These are phyloP conservation scores for Apiospora hydei DNA, from an alignment of 2,329 filamentous ascomycete genomes.

Conservation along the genomic window DNA sequence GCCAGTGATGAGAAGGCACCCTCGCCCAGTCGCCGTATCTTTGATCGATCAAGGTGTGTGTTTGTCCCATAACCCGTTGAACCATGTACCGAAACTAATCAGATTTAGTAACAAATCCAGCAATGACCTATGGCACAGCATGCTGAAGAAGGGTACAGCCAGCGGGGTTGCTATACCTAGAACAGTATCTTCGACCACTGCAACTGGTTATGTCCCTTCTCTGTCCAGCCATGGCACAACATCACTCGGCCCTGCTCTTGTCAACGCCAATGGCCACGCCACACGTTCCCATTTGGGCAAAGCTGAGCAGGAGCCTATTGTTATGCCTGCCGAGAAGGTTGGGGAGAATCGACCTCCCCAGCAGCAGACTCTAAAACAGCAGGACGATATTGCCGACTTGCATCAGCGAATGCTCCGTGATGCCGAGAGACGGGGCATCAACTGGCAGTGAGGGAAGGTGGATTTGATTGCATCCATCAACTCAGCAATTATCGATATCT, in stretches of 20 bases:
- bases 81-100: conserved; percentile 21
- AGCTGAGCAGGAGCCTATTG: conserved; percentile 33
- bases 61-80: neutral
- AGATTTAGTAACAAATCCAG: conserved; percentile 48
- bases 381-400: conserved; percentile 40
- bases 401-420: conserved; percentile 42
- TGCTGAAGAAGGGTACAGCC: conserved; percentile 60
- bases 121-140: conserved; percentile 56
- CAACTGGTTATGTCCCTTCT: conserved; percentile 61
- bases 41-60: conserved; percentile 42
- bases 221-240: conserved; percentile 61
- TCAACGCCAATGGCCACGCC: conserved; percentile 45
- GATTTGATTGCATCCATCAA: neutral
- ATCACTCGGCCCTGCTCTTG: conserved; percentile 54
- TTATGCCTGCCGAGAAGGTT: conserved; percentile 44
- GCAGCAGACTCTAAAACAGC: conserved; percentile 41
- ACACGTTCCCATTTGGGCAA: conserved; percentile 41
- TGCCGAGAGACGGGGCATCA: conserved; percentile 41
- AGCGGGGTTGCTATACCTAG: conserved; percentile 55
- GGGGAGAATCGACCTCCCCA: conserved; percentile 55
- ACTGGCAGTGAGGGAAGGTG: conserved; percentile 36
- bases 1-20: conserved; percentile 32
- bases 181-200: conserved; percentile 60
- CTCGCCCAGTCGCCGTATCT: conserved; percentile 31
- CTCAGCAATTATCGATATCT: conserved; percentile 21